A percentile compares a stretch with the other conserved stretches of the same genome.
phyloP scores from a whole-genome alignment of 805 yeast species.

The Candida berthetii region DNA sequence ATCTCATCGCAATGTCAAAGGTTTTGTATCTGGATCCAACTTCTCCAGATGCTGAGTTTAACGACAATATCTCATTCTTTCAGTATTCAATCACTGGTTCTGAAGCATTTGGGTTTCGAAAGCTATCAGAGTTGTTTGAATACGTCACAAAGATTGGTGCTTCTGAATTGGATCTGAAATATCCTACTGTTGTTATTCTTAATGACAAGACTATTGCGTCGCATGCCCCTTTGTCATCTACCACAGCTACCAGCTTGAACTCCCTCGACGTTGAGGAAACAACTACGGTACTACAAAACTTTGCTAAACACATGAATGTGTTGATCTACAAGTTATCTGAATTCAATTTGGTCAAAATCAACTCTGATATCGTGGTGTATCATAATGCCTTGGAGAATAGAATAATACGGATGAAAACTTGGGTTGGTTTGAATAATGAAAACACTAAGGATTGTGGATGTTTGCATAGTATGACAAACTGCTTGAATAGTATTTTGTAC shows the following conservation, averaged over 20 bases:
- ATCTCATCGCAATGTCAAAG: neutral
- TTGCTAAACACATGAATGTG: conserved; percentile 17
- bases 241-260: neutral
- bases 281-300: conserved; percentile 9
- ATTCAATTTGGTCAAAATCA: conserved; percentile 11
- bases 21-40: neutral
- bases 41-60: neutral
- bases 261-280: conserved; percentile 4
- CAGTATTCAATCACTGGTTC: neutral
- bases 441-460: conserved; percentile 15
- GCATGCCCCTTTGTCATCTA: neutral
- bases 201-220: conserved; percentile 7
- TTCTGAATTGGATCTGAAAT: conserved; percentile 20
- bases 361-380: conserved; percentile 11
- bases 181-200: conserved; percentile 17
- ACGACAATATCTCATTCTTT: neutral
- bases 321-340: conserved; percentile 10
- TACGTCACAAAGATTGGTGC: conserved; percentile 15
- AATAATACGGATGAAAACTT: conserved; percentile 30
- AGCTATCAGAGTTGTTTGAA: conserved; percentile 8
- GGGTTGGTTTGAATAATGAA: conserved; percentile 31
- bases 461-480: conserved; percentile 29
- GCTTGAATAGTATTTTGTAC: conserved; percentile 17
- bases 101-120: conserved; percentile 5
- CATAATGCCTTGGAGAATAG: conserved; percentile 20